Evolutionary conservation across 257 asterid genomes (phyloP), one percentile per base, ranked within the genome.

Genomic region (Pogostemon cablin): DNA sequence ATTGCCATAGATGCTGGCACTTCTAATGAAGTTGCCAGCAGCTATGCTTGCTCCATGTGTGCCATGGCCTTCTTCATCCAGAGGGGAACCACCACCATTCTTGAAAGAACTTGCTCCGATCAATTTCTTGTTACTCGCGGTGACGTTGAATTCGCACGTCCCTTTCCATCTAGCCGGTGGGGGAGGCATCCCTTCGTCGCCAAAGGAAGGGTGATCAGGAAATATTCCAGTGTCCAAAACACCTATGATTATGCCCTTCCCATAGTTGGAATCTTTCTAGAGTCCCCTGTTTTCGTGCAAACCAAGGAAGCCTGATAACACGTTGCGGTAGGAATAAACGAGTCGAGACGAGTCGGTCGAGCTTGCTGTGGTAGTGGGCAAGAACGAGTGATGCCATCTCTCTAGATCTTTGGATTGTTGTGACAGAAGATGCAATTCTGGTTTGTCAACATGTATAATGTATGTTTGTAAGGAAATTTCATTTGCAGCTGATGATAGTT

Each of bases 101-200:
- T 17, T 3, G 68, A 15, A 15, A 15, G 17, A 15, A 0, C 17
- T 15, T 15, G 17, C 17, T 15, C 17, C 17, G 17, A 15, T 15
- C 17, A 15, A 15, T 15, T 15, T 15, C 17, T 15, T 79, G 40
- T 74, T 69, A 53, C 82, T 74, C 8, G 43, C 55, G 0, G 2
- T 52, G 6, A 25, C 32, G 11, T 50, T 7, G 7, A 67, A 67
- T 9, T 72, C 76, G 42, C 86, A 82, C 41, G 17, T 53, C 0
- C 86, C 84, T 69, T 76, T 82, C 86, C 86, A 82, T 44, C 79
- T 79, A 35, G 66, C 66, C 0, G 86, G 86, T 4, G 84, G 84
- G 1, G 84, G 78, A 0, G 80, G 76, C 80, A 79, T 50, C 0
- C 76, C 83, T 11, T 69, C 69, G 6, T 58, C 76, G 34, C 41